Percentiles rank a stretch among this genome's conserved stretches.
phyloP scores from a whole-genome alignment of 805 yeast genomes.

The Lipomyces chichibuensis region DNA sequence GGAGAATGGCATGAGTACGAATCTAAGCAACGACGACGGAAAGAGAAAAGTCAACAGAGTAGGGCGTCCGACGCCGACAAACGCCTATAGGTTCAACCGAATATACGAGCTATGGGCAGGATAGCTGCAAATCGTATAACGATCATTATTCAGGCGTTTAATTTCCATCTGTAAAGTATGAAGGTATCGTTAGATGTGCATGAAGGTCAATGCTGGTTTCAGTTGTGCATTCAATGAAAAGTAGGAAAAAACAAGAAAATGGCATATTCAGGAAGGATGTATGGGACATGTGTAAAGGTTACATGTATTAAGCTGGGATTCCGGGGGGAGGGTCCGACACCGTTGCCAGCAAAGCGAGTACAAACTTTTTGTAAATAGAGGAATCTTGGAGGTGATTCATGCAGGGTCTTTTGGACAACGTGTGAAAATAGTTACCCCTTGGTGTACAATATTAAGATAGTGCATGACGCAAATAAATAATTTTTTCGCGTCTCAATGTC shows the following conservation, averaged over 20 bases:
- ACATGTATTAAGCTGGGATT: background rate
- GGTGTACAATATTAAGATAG: conserved; percentile 1
- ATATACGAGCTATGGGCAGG: background rate
- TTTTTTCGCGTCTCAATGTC: conserved; percentile 14
- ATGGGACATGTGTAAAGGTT: background rate
- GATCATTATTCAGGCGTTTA: background rate
- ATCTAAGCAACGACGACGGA: conserved; percentile 69
- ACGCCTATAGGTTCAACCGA: background rate
- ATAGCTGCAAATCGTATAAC: background rate
- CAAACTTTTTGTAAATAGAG: background rate
- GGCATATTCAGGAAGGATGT: background rate
- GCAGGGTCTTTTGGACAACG: background rate
- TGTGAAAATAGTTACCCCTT: background rate
- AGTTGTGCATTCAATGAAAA: background rate
- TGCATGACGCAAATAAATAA: background rate
- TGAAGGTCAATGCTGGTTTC: background rate
- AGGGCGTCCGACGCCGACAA: background rate
- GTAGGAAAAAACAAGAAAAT: background rate
- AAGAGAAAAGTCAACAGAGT: conserved; percentile 24
- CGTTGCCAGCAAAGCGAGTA: background rate
- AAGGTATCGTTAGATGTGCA: background rate
- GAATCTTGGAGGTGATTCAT: background rate
- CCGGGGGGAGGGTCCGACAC: background rate
- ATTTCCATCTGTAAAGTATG: background rate
- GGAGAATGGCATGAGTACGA: conserved; percentile 99